These are phyloP conservation scores for Saccharomyces kudriavzevii DNA, from an alignment of 805 yeast species.

Conservation along the genomic window DNA sequence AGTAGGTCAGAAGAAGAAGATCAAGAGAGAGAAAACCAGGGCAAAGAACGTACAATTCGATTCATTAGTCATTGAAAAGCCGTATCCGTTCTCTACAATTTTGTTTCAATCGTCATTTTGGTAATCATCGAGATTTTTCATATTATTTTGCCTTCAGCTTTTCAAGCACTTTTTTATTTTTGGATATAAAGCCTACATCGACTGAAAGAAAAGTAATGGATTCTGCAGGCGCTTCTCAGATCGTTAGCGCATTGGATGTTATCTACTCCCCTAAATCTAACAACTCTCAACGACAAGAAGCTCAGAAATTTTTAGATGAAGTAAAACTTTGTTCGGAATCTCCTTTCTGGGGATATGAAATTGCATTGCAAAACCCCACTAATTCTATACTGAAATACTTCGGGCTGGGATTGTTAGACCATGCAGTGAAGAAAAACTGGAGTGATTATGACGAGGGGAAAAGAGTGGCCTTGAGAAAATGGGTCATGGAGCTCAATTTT, in stretches of 20 bases:
- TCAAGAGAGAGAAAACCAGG: background rate
- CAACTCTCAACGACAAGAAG: constrained; percentile 49
- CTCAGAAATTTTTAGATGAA: constrained; percentile 62
- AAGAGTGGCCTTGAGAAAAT: constrained; percentile 60
- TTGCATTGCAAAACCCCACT: constrained; percentile 55
- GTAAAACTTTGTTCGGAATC: constrained; percentile 73
- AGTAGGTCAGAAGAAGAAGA: background rate
- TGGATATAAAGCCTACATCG: background rate
- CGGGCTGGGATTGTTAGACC: constrained; percentile 73
- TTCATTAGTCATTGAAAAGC: background rate
- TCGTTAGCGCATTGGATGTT: constrained; percentile 66
- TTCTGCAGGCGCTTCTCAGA: constrained; percentile 59
- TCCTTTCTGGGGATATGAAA: constrained; percentile 86
- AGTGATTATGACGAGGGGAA: constrained; percentile 50
- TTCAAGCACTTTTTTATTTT: background rate
- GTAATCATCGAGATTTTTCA: background rate
- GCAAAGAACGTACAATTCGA: background rate
- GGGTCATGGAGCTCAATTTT: constrained; percentile 74
- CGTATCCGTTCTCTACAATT: background rate
- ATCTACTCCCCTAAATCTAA: constrained; percentile 60
- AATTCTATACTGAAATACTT: constrained; percentile 78
- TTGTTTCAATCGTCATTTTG: background rate
- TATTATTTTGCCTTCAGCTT: background rate
- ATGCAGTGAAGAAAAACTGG: constrained; percentile 53
- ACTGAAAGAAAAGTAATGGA: constrained; percentile 39